Base-by-base conservation (phyloP, 768 basidiomycete species). In the Rubroboletus pulcherrimus region DNA sequence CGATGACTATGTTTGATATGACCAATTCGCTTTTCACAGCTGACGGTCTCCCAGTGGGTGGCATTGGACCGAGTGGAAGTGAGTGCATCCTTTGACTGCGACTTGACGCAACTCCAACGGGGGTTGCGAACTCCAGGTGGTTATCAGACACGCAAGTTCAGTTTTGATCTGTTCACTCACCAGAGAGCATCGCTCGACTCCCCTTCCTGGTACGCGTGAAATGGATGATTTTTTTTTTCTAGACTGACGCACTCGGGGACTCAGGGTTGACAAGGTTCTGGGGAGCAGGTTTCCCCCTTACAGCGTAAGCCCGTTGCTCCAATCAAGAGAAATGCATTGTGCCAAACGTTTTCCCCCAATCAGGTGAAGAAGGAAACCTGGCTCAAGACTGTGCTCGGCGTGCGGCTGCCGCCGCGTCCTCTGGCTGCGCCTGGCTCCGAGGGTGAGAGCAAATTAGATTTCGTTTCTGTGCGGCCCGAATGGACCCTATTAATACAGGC, bases 91-190 rank as follows among this genome's bases (percentile, higher is more conserved):
- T 30, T 46, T 51, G 53, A 52, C 37, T 46, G 4, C 6, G 11
- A 9, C 15, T 31, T 31, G 38, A 37, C 17, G 31, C 11, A 31
- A 51, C 24, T 37, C 17, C 34, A 56, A 40, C 21, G 0, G 1
- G 39, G 40, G 9, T 31, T 49, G 42, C 42, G 17, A 8, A 46
- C 6, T 29, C n/a, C 37, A 87, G 89, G 76, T 54, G 85, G 91
- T 12, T 75, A 78, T 53, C 83, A 88, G 64, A 83, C 85, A 4
- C 87, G 91, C 35, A 91, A 91, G 64, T 87, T 75, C 63, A 74
- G 77, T 5, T 93, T 93, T 60, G 87, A 91, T 56, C 74, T 80
- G 65, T 93, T 94, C 72, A 91, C 89, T 0, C 90, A 93, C 66
- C 60, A 81, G 26, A 80, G 92, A 49, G 66, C 84, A 5, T 81